Evolutionary conservation across 805 yeast species (phyloP), one percentile per base, ranked within the genome.

Genomic region (Kazachstania taianensis): DNA sequence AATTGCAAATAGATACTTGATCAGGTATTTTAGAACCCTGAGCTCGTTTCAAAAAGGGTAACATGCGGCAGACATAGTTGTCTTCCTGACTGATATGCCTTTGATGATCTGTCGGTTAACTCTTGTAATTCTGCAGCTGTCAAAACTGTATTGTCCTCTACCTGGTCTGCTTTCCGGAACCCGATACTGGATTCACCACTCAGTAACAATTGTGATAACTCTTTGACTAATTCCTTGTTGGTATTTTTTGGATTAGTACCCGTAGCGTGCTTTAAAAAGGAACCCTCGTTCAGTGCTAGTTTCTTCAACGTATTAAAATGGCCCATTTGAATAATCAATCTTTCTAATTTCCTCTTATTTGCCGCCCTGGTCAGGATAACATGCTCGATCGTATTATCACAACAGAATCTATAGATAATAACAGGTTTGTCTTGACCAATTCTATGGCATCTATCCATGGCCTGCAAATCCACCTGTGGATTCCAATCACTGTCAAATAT

Each of bases 401-500:
- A 70, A 13, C 86, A 78, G 17, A 92, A 67, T 41, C 97, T 69
- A 53, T 79, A 84, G 1, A 89, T 72, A 16, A 83, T 66, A 4
- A 87, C 94, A 1, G 96, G 96, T 37, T 72, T 75, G 1, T 64
- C 68, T 55, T 89, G 98, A 0, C 97, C 97, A 37, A 92, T 84
- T 51, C 98, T 67, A 54, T 89, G 97, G 9, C 82, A 94, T 37
- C 98, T 68, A 49, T 87, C 97, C 75, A 89, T 89, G 0, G 97
- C 97, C 55, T 89, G 98, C 34, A 86, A 63, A 59, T 89, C 97
- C 42, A 85, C 94, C 52, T 89, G 96, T 0, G 97, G 98, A 50
- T 89, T 89, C 95, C 96, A 89, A 53, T 89, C 98, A 38, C 85
- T 81, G 51, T 89, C 98, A 52, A 84, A 86, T 8, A 89, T 49